A percentile compares a stretch with the other conserved stretches of the same genome.
Evolutionary conservation across 495 filamentous ascomycete genomes (phyloP).

Genomic region (Corynascus novoguineensis): DNA sequence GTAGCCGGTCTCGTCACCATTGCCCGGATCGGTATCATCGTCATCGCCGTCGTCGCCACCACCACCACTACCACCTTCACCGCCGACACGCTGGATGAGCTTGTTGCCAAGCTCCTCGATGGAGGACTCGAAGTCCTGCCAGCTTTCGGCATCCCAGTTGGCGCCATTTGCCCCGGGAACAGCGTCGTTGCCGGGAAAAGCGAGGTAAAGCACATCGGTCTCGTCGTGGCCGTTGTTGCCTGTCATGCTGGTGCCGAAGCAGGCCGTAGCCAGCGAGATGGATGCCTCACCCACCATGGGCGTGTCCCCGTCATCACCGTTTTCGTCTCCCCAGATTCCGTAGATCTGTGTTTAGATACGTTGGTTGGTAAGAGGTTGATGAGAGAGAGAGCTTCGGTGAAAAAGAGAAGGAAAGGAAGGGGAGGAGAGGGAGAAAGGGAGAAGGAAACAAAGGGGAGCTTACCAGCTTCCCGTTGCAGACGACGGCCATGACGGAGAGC

Average conservation of each 20-base stretch:
- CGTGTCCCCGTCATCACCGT: conserved; percentile 46
- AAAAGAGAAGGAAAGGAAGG: background rate
- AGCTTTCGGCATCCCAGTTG: conserved; percentile 43
- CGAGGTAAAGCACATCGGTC: conserved; percentile 53
- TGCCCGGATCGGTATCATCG: no score
- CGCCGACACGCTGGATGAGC: conserved; percentile 23
- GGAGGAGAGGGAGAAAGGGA: background rate
- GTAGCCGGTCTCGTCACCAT: background rate
- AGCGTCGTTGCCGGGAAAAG: conserved; percentile 46
- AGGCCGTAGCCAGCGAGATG: conserved; percentile 53
- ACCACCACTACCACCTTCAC: background rate
- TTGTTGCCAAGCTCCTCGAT: conserved; percentile 45
- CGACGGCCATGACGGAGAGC: conserved; percentile 58
- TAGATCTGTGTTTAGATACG: conserved; percentile 31
- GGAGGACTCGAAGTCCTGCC: conserved; percentile 45
- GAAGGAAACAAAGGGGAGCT: conserved; percentile 3
- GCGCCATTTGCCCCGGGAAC: conserved; percentile 45
- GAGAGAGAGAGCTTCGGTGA: no score
- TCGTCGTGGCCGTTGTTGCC: conserved; percentile 49
- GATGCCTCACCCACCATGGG: conserved; percentile 53
- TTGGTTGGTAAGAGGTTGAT: background rate
- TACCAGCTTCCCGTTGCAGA: conserved; percentile 54
- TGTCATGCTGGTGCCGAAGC: conserved; percentile 44
- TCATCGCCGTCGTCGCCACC: background rate
- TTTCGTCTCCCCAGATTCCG: conserved; percentile 63